Percentiles rank a stretch among this genome's conserved stretches.
phyloP scores from a whole-genome alignment of 345 rosid species.

The Tarenaya hassleriana region DNA sequence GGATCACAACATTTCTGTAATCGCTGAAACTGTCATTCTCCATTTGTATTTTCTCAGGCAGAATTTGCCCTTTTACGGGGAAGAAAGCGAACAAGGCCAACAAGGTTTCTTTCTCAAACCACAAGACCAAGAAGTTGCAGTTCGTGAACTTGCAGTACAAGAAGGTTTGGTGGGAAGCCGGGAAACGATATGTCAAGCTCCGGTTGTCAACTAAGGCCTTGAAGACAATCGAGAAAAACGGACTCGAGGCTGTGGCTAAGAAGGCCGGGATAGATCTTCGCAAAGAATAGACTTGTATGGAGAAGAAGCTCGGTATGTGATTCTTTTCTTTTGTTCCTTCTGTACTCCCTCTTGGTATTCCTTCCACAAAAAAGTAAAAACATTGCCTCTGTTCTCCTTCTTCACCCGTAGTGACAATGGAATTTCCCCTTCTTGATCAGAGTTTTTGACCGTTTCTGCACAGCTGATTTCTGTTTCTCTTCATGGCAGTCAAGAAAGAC shows the following conservation, averaged over 20 bases:
- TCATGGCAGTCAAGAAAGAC: neutral
- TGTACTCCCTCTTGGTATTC: conserved; percentile 11
- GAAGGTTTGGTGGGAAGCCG: conserved; percentile 95
- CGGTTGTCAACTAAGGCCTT: conserved; percentile 82
- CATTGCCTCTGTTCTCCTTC: neutral
- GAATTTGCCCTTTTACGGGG: conserved; percentile 89
- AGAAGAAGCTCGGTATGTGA: conserved; percentile 3
- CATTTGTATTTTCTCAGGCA: conserved; percentile 42
- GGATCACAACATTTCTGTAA: neutral
- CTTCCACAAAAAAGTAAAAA: conserved; percentile 6
- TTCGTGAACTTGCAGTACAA: conserved; percentile 91
- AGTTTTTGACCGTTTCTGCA: too few species aligned
- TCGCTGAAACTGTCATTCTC: conserved; percentile 7
- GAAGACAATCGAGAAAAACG: conserved; percentile 92
- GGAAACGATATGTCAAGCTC: conserved; percentile 73
- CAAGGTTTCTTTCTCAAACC: conserved; percentile 91
- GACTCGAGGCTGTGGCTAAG: conserved; percentile 93
- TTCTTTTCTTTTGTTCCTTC: conserved; percentile 12
- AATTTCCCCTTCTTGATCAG: too few species aligned
- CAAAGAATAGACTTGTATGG: conserved; percentile 30
- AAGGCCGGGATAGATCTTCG: conserved; percentile 91
- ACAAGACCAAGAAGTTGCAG: conserved; percentile 88
- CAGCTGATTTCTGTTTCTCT: conserved; percentile 6
- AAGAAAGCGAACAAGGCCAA: conserved; percentile 89
- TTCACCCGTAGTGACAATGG: neutral